Evolutionary conservation across 352 stramenopile species (phyloP).

Genomic region (Saprolegnia parasitica): DNA sequence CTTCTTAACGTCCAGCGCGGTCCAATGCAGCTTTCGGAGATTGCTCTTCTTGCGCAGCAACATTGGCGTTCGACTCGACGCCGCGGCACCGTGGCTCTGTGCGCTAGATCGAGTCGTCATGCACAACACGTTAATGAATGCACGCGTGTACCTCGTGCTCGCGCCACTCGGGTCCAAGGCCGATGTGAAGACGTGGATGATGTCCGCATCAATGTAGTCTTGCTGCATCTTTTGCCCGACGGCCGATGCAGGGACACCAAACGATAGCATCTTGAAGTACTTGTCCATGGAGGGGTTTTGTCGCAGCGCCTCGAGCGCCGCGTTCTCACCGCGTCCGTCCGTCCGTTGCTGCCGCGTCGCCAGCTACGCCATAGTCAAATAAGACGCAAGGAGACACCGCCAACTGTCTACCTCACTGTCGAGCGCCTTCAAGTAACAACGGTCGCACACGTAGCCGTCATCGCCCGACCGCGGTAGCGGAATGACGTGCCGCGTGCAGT

Average conservation of each 20-base stretch:
- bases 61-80: slow-evolving; percentile 24
- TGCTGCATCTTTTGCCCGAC: slow-evolving; percentile 79
- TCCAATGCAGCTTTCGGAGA: slow-evolving; percentile 81
- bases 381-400: background rate
- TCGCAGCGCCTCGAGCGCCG: slow-evolving; percentile 50
- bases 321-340: background rate
- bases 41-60: slow-evolving; percentile 18
- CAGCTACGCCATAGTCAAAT: slow-evolving; percentile 2
- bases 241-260: slow-evolving; percentile 59
- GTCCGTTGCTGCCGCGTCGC: background rate
- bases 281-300: slow-evolving; percentile 66
- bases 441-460: slow-evolving; percentile 58
- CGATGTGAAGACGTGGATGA: slow-evolving; percentile 52
- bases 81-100: background rate
- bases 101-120: too few species aligned
- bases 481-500: slow-evolving; percentile 52
- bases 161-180: slow-evolving; percentile 25
- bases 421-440: slow-evolving; percentile 69
- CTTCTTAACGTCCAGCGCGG: slow-evolving; percentile 54
- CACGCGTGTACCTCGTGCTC: too few species aligned
- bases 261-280: slow-evolving; percentile 83
- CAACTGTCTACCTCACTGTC: slow-evolving; percentile 42
- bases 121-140: too few species aligned
- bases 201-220: slow-evolving; percentile 58
- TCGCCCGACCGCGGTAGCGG: slow-evolving; percentile 41